Percentiles rank a stretch among this genome's conserved stretches.
Evolutionary conservation across 305 asterid species (phyloP).

Genomic region (Solanum hybrid): DNA sequence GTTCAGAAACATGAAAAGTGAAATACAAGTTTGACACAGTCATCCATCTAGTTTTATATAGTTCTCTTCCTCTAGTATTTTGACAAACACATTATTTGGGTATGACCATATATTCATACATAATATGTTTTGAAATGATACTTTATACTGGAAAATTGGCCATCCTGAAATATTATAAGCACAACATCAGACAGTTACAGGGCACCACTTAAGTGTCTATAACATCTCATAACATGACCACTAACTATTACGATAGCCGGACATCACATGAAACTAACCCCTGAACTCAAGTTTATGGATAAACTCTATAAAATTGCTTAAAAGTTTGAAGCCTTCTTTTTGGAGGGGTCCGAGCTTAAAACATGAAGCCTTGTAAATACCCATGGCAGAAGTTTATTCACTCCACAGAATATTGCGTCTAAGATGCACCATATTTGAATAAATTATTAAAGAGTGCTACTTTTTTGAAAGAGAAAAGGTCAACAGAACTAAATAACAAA

Average conservation of each 20-base stretch:
- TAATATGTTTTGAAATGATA: neutral
- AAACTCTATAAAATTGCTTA: neutral
- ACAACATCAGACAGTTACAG: neutral
- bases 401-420: neutral
- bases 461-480: neutral
- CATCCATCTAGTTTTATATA: neutral
- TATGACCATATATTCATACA: neutral
- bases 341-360: neutral
- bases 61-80: neutral
- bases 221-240: neutral
- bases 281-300: neutral
- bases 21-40: neutral
- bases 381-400: neutral
- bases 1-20: neutral
- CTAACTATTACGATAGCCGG: neutral
- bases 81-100: neutral
- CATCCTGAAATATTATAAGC: neutral
- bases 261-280: neutral
- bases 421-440: neutral
- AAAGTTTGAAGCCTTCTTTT: neutral
- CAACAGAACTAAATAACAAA: neutral
- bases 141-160: neutral
- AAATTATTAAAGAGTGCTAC: neutral
- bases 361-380: neutral
- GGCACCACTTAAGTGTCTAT: neutral